phyloP scores from a whole-genome alignment of 2,329 filamentous ascomycete genomes.

The Aspergillus udagawae region DNA sequence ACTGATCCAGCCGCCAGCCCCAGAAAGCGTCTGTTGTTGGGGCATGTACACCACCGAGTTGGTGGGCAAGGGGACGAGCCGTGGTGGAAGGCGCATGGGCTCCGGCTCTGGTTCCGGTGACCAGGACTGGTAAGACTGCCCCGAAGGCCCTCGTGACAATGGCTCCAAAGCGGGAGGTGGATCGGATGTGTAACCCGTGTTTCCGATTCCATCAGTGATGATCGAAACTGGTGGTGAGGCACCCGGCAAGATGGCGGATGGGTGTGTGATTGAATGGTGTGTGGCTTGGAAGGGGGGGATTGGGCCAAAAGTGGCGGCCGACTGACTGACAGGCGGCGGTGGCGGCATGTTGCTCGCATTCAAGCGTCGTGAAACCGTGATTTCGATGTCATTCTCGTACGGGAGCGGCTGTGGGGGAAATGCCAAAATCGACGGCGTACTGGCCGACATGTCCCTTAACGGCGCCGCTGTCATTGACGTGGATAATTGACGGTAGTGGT shows the following conservation, averaged over 20 bases:
- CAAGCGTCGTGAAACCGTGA: slow-evolving; percentile 24
- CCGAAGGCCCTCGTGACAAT: slow-evolving; percentile 33
- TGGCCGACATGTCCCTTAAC: slow-evolving; percentile 22
- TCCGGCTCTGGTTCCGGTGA: slow-evolving; percentile 39
- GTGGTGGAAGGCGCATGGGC: slow-evolving; percentile 25
- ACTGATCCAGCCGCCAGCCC: slow-evolving; percentile 19
- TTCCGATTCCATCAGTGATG: slow-evolving; percentile 10
- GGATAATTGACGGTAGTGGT: slow-evolving; percentile 21
- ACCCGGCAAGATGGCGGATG: slow-evolving; percentile 34
- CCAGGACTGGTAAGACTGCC: slow-evolving; percentile 33
- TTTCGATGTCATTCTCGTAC: slow-evolving; percentile 32
- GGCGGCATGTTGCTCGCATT: slow-evolving; percentile 6
- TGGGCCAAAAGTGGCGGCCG: slow-evolving; percentile 8
- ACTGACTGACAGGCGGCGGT: slow-evolving; percentile 9
- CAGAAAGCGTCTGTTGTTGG: slow-evolving; percentile 17
- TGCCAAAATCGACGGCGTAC: slow-evolving; percentile 22
- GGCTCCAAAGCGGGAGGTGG: slow-evolving; percentile 19
- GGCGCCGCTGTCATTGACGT: slow-evolving; percentile 8
- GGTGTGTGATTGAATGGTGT: slow-evolving; percentile 14
- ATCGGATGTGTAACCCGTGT: slow-evolving; percentile 25
- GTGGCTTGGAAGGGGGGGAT: neutral
- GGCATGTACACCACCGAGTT: slow-evolving; percentile 15
- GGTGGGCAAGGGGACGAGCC: slow-evolving; percentile 20
- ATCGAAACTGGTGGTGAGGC: slow-evolving; percentile 22
- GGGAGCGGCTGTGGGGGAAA: slow-evolving; percentile 24